Percentiles rank a stretch among this genome's conserved stretches.
These are phyloP conservation scores for Penicillium waksmanii DNA, from an alignment of 495 filamentous ascomycete genomes.

Conservation along the genomic window DNA sequence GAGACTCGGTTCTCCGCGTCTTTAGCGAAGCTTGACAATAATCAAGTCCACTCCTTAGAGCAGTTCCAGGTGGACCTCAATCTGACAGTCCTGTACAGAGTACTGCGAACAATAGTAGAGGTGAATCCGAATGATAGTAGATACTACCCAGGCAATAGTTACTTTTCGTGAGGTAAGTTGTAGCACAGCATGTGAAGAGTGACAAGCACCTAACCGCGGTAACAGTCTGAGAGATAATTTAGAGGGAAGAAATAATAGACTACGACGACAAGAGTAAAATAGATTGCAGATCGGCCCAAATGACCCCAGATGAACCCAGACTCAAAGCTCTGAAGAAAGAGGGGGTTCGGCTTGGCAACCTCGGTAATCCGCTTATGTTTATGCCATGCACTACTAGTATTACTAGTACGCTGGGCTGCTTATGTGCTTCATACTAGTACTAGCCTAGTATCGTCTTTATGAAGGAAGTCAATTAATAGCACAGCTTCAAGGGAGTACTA, in stretches of 20 bases:
- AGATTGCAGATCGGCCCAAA: background rate
- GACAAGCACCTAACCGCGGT: constrained; percentile 1
- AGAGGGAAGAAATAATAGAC: background rate
- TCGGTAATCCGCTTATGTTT: constrained; percentile 10
- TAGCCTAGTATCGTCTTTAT: too few relatives aligned
- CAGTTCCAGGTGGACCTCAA: too few relatives aligned
- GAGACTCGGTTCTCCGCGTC: background rate
- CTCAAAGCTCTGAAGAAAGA: background rate
- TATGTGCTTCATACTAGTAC: too few relatives aligned
- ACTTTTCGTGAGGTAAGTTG: background rate
- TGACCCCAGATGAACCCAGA: background rate
- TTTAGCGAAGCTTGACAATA: background rate
- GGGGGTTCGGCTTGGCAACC: constrained; percentile 13
- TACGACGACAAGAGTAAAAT: background rate
- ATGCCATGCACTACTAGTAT: background rate
- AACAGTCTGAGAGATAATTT: background rate
- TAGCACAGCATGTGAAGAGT: constrained; percentile 12
- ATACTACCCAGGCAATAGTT: background rate
- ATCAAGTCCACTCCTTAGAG: too few relatives aligned
- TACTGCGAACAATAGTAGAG: background rate
- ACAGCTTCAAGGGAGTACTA: too few relatives aligned
- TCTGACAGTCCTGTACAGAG: too few relatives aligned
- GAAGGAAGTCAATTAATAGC: too few relatives aligned
- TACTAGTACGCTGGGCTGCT: too few relatives aligned
- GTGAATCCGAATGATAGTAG: background rate